These are phyloP conservation scores for Stagonosporopsis tanaceti DNA, from an alignment of 2,329 filamentous ascomycete genomes.

Conservation along the genomic window DNA sequence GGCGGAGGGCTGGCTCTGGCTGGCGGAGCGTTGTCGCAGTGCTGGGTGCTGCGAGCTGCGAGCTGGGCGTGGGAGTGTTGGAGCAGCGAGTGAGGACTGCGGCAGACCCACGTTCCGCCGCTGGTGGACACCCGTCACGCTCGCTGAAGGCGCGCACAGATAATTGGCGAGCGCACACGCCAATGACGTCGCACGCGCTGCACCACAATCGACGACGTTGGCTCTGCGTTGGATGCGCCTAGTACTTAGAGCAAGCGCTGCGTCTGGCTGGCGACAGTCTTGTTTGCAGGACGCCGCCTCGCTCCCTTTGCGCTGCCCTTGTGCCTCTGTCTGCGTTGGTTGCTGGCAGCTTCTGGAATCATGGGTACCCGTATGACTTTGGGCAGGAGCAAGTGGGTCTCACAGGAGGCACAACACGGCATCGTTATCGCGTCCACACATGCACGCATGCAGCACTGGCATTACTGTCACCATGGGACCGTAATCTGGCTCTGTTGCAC, in stretches of 20 bases:
- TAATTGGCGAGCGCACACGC: constrained; percentile 29
- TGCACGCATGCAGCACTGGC: constrained; percentile 12
- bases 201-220: constrained; percentile 10
- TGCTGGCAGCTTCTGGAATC: constrained; percentile 7
- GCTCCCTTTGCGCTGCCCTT: neutral
- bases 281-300: neutral
- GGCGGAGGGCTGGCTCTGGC: constrained; percentile 5
- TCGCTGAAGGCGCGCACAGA: constrained; percentile 31
- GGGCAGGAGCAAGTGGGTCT: constrained; percentile 18
- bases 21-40: constrained; percentile 9
- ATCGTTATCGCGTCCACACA: constrained; percentile 15
- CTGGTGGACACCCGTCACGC: constrained; percentile 33
- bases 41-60: neutral
- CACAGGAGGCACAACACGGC: constrained; percentile 4
- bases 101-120: constrained; percentile 39
- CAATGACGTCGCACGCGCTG: constrained; percentile 36
- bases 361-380: constrained; percentile 8
- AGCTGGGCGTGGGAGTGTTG: neutral
- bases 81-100: constrained; percentile 34
- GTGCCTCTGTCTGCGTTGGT: constrained; percentile 1
- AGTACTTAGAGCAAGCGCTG: constrained; percentile 13
- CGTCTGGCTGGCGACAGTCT: neutral
- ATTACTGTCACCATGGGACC: constrained; percentile 5
- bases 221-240: constrained; percentile 5
- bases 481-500: neutral